Base-by-base conservation (phyloP, 257 asterid genomes). In the Solanum sejunctum region DNA sequence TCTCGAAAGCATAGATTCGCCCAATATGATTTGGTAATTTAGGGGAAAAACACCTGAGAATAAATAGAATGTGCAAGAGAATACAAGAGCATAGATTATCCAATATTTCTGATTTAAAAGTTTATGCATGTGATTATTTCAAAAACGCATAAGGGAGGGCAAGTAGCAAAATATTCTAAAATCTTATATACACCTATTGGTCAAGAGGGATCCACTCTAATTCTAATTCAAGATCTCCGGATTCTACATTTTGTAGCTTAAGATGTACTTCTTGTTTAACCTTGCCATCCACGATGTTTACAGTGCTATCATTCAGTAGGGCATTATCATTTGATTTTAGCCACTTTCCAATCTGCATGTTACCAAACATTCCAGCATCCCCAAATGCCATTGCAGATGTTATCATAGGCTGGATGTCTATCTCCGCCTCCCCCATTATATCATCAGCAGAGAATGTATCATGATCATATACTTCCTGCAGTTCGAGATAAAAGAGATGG, bases 311-410 rank as follows among this genome's bases (percentile, higher is more conserved):
- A 87, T 94, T 92, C 41, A 89, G 32, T 32, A 97, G 81, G 10
- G 98, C 98, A 57, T 97, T 97, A 87, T 95, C 99, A 26, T 87
- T 57, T 17, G 99, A 92, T 89, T 92, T 94, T 85, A 95, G 90
- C 99, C 99, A 97, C 82, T 91, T 95, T 10, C 99, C 99, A 6
- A 97, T 94, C 92, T 97, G 99, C 99, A 95, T 95, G 87, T 95
- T 84, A 41, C 91, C 94, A 70, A 92, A 92, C 97, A 92, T 90
- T 66, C 88, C 94, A 41, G 94, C 91, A 71, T 97, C 96, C 28
- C 99, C 99, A 41, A 92, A 95, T 23, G 98, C 94, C 71, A 93
- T 91, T 51, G 99, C 99, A 36, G 99, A 94, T 63, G 99, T 94
- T 90, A 97, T 92, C 96, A 97, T 92, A 49, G 99, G 90, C 84